A percentile compares a stretch with the other conserved stretches of the same genome.
Conservation (phyloP, 164 flowering plant species). For the Vitis rupestris region DNA sequence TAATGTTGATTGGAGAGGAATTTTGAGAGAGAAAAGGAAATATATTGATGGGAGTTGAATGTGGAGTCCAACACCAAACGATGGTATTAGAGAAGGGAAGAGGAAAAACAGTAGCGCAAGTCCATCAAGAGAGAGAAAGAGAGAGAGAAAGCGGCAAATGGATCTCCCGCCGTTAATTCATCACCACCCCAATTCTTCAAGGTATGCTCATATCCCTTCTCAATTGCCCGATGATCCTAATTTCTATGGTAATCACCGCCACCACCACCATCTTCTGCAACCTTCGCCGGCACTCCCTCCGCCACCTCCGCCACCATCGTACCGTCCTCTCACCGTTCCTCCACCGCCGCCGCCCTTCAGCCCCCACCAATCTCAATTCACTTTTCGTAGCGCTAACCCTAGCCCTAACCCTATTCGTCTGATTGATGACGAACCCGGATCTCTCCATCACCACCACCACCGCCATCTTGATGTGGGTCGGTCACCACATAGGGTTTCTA, state of each 20-base stretch:
- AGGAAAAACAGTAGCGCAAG: not conserved
- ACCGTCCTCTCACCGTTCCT: constrained; percentile 4
- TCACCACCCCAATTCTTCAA: not conserved
- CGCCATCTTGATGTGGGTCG: constrained; percentile 1
- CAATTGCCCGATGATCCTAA: constrained; percentile 13
- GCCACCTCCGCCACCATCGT: constrained; percentile 5
- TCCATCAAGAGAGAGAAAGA: no score
- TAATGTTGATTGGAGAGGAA: no score
- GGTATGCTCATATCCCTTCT: constrained; percentile 9
- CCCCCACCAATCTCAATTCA: constrained; percentile 18
- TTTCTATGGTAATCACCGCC: constrained; percentile 12
- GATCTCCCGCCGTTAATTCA: not conserved
- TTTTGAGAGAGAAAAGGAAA: no score
- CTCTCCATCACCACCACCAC: constrained; percentile 1
- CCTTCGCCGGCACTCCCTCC: not conserved
- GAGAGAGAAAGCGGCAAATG: no score
- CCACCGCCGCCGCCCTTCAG: constrained; percentile 11
- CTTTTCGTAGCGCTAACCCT: constrained; percentile 9
- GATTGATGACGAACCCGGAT: constrained; percentile 5
- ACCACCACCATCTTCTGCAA: constrained; percentile 4
- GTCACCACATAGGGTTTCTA: not conserved
- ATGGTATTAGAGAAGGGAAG: not conserved
- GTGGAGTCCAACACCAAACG: no score
- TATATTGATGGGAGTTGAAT: no score
- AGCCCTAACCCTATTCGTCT: constrained; percentile 3